Evolutionary conservation across 2,329 filamentous ascomycete species (phyloP).

Genomic region (Fusarium fracticaudum): DNA sequence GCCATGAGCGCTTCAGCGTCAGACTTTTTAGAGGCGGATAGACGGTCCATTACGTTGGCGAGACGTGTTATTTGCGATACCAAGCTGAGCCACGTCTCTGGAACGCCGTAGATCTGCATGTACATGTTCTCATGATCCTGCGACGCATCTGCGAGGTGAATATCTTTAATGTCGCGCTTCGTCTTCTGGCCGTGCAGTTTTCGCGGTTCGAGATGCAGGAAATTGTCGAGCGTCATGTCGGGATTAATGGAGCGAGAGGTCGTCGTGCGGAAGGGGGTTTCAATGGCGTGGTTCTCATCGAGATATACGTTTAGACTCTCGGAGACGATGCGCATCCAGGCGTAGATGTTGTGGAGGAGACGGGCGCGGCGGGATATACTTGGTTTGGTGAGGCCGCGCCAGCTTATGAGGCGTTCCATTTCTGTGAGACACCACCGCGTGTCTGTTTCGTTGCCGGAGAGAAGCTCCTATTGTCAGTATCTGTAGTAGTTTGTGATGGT

Average conservation of each 20-base stretch:
- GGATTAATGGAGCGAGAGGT: conserved; percentile 4
- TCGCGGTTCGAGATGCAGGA: conserved; percentile 31
- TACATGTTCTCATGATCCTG: conserved; percentile 39
- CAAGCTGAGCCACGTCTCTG: conserved; percentile 37
- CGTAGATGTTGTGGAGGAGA: conserved; percentile 34
- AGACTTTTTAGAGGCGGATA: neutral
- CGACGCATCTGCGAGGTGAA: conserved; percentile 22
- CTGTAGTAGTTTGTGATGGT: rapidly evolving
- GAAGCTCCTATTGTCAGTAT: neutral
- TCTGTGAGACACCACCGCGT: conserved; percentile 33
- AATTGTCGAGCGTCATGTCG: conserved; percentile 34
- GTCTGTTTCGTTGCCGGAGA: conserved; percentile 30
- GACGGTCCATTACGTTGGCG: conserved; percentile 31
- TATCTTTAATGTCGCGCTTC: conserved; percentile 28
- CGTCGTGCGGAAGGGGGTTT: conserved; percentile 4
- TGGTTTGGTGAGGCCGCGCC: conserved; percentile 31
- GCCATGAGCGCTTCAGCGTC: conserved; percentile 28
- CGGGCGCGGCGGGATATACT: conserved; percentile 34
- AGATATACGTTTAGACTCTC: conserved; percentile 32
- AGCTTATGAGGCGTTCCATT: conserved; percentile 35
- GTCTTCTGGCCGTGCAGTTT: conserved; percentile 21
- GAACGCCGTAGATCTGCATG: conserved; percentile 38
- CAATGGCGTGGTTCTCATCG: conserved; percentile 23
- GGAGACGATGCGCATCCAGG: conserved; percentile 39
- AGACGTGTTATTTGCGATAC: conserved; percentile 35